phyloP scores from a whole-genome alignment of 805 yeast genomes.

The Wickerhamomyces bisporus region DNA sequence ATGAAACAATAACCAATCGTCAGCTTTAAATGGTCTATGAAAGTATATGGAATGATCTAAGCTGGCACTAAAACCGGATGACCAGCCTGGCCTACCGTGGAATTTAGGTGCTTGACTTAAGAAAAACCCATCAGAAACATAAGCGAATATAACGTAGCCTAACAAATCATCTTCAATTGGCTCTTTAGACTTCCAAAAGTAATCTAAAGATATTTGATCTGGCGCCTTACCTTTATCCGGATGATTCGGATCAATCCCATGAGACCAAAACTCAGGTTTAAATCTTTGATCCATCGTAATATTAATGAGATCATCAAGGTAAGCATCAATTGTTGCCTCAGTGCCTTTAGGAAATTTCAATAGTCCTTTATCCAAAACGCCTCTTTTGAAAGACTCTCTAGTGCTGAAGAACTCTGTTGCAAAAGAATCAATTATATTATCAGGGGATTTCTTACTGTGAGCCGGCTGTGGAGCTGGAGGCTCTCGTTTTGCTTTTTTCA shows the following conservation, averaged over 20 bases:
- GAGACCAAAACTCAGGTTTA: constrained; percentile 1
- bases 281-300: background rate
- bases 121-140: constrained; percentile 49
- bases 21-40: constrained; percentile 42
- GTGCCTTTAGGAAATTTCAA: background rate
- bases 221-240: background rate
- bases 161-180: constrained; percentile 22
- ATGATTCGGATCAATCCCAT: constrained; percentile 1
- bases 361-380: constrained; percentile 1
- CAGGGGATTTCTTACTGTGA: background rate
- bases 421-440: background rate
- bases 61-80: constrained; percentile 46
- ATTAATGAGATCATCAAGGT: background rate
- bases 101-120: constrained; percentile 44
- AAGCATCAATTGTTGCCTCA: background rate
- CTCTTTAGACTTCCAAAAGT: constrained; percentile 1
- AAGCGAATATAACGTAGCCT: constrained; percentile 48
- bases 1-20: constrained; percentile 46
- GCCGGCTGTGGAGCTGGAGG: background rate
- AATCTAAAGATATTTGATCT: background rate
- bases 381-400: constrained; percentile 1
- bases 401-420: background rate
- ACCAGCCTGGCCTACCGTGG: constrained; percentile 37
- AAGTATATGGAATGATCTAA: constrained; percentile 60
- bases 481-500: background rate